These are phyloP conservation scores for Acrodontium crateriforme DNA, from an alignment of 2,329 filamentous ascomycete species.

Conservation along the genomic window DNA sequence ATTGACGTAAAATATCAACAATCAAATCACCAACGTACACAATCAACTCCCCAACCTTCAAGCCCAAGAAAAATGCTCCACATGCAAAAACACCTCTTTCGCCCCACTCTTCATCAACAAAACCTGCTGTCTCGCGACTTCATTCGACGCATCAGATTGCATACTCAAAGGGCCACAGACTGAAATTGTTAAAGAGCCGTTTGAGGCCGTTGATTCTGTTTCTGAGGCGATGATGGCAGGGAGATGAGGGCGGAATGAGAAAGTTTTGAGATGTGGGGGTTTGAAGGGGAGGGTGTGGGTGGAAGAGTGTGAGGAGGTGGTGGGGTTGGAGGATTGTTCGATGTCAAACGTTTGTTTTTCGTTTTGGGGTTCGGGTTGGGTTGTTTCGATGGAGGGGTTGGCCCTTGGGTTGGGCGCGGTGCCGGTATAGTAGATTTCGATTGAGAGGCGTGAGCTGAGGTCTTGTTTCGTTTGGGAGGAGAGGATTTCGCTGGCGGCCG, in stretches of 20 bases:
- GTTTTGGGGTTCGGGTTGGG: slow-evolving; percentile 6
- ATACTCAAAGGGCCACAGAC: slow-evolving; percentile 33
- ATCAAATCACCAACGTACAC: neutral
- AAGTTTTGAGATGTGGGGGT: neutral
- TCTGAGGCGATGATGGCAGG: slow-evolving; percentile 6
- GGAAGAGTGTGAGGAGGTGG: slow-evolving; percentile 15
- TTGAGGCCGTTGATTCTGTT: slow-evolving; percentile 4
- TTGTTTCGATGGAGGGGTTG: slow-evolving; percentile 5
- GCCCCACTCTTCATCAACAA: neutral
- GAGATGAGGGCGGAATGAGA: slow-evolving; percentile 17
- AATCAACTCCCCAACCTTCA: neutral
- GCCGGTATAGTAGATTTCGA: slow-evolving; percentile 10
- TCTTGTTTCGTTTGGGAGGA: slow-evolving; percentile 5
- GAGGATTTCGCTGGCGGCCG: slow-evolving; percentile 18
- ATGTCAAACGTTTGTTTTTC: slow-evolving; percentile 8
- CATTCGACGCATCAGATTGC: slow-evolving; percentile 35
- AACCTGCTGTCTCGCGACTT: slow-evolving; percentile 17
- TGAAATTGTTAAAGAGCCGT: slow-evolving; percentile 21
- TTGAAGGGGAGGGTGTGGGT: slow-evolving; percentile 10
- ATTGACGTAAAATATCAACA: neutral
- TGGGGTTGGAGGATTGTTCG: slow-evolving; percentile 1
- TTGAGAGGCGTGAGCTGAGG: slow-evolving; percentile 7
- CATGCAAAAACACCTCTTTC: neutral
- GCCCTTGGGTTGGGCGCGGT: neutral
- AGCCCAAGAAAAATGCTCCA: neutral